Conservation (phyloP, 1,284 basidiomycete genomes). For the Marasmius fiardii region DNA sequence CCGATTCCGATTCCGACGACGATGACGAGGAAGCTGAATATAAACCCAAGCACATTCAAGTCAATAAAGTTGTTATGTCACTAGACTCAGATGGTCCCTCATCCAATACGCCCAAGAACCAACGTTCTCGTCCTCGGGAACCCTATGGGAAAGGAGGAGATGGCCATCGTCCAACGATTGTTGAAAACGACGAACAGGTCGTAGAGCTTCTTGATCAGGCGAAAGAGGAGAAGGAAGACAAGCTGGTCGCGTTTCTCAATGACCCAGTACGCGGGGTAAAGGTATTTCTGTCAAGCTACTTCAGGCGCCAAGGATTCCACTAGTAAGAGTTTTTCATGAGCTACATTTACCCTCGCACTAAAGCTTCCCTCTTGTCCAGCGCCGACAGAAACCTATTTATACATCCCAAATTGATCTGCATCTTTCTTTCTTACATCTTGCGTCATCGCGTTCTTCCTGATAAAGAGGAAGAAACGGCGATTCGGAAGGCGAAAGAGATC, state of each 20-base stretch:
- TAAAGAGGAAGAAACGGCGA: constrained; percentile 32
- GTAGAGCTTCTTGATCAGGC: constrained; percentile 9
- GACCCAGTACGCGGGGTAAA: constrained; percentile 50
- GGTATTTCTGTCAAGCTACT: constrained; percentile 65
- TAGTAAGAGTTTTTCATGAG: constrained; percentile 37
- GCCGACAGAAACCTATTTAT: constrained; percentile 10
- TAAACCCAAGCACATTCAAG: neutral
- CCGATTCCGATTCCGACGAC: constrained; percentile 9
- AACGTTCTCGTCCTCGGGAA: constrained; percentile 11
- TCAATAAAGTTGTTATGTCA: constrained; percentile 1
- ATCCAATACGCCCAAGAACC: neutral
- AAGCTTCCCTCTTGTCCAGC: constrained; percentile 3
- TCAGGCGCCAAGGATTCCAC: constrained; percentile 58
- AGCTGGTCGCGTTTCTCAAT: constrained; percentile 49
- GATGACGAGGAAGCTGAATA: constrained; percentile 9
- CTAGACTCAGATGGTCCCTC: neutral
- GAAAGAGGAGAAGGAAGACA: constrained; percentile 33
- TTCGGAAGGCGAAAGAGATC: constrained; percentile 46
- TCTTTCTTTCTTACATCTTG: constrained; percentile 16
- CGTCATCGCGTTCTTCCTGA: constrained; percentile 13
- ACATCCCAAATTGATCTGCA: constrained; percentile 14
- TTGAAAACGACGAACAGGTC: constrained; percentile 14
- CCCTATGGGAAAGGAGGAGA: constrained; percentile 29
- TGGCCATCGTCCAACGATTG: constrained; percentile 22
- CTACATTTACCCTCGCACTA: constrained; percentile 1